phyloP scores from a whole-genome alignment of 2,329 filamentous ascomycete genomes.

The Didymella arachidicola region DNA sequence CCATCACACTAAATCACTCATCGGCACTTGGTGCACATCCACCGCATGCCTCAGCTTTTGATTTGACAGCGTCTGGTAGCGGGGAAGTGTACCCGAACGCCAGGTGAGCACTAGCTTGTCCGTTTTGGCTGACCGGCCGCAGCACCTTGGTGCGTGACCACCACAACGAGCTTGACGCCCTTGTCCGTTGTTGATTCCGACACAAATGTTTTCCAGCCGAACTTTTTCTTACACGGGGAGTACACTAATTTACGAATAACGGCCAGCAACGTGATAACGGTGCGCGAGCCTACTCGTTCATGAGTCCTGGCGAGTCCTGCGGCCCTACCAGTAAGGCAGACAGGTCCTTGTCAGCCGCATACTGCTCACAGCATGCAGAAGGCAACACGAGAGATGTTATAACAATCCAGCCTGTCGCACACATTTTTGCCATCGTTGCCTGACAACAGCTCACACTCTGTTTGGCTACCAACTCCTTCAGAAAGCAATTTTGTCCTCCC shows the following conservation, averaged over 20 bases:
- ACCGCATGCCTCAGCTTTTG: slow-evolving; percentile 2
- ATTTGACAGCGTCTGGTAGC: slow-evolving; percentile 11
- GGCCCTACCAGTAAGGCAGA: slow-evolving; percentile 19
- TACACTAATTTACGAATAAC: slow-evolving; percentile 23
- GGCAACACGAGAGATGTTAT: slow-evolving; percentile 9
- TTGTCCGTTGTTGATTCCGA: slow-evolving; percentile 8
- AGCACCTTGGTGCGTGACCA: slow-evolving; percentile 18
- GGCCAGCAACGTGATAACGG: slow-evolving; percentile 19
- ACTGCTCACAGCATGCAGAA: slow-evolving; percentile 10
- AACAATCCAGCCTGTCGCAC: slow-evolving; percentile 16
- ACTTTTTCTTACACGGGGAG: slow-evolving; percentile 14
- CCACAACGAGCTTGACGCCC: slow-evolving; percentile 15
- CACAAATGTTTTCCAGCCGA: slow-evolving; percentile 15
- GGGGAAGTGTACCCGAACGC: slow-evolving; percentile 16
- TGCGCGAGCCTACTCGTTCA: slow-evolving; percentile 18
- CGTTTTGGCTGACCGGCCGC: slow-evolving; percentile 20
- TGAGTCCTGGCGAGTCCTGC: slow-evolving; percentile 9
- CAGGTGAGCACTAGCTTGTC: slow-evolving; percentile 9
- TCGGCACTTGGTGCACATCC: slow-evolving; percentile 11
- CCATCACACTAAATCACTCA: slow-evolving; percentile 16
- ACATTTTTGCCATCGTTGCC: slow-evolving; percentile 3
- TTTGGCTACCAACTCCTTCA: background rate
- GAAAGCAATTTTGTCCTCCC: slow-evolving; percentile 1
- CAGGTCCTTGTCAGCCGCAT: slow-evolving; percentile 16
- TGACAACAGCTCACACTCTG: background rate